Conservation (phyloP, 768 basidiomycete genomes). For the Tulasnella sp. region DNA sequence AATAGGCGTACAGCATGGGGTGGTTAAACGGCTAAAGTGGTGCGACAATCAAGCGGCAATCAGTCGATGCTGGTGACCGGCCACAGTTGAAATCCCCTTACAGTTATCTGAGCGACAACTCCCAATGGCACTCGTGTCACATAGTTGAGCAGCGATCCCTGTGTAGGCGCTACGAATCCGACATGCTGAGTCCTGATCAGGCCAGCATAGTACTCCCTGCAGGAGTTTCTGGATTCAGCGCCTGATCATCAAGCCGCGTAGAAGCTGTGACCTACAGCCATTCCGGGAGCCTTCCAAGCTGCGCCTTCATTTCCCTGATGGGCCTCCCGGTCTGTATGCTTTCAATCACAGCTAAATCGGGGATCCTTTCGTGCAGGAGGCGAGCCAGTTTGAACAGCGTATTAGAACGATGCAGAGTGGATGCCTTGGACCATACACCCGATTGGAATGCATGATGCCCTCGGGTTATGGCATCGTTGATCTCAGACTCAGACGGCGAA, state of each 20-base stretch:
- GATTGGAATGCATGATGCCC: constrained; percentile 52
- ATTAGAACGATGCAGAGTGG: constrained; percentile 47
- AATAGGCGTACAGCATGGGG: constrained; percentile 42
- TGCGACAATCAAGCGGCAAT: not conserved
- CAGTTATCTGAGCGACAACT: constrained; percentile 83
- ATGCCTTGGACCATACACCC: constrained; percentile 60
- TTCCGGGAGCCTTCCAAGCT: constrained; percentile 66
- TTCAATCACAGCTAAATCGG: constrained; percentile 53
- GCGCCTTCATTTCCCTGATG: constrained; percentile 75
- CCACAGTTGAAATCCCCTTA: constrained; percentile 23
- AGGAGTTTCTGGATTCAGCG: constrained; percentile 1
- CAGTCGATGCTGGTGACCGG: not conserved
- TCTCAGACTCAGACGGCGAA: constrained; percentile 41
- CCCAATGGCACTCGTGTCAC: constrained; percentile 71
- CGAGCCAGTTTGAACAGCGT: constrained; percentile 56
- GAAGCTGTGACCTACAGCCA: constrained; percentile 55
- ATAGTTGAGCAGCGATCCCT: constrained; percentile 69
- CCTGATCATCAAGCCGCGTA: not conserved
- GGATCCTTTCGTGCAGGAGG: constrained; percentile 43
- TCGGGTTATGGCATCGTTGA: constrained; percentile 38
- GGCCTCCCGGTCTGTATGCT: constrained; percentile 65
- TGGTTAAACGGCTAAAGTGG: constrained; percentile 68
- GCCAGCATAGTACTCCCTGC: constrained; percentile 67
- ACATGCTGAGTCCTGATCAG: constrained; percentile 57
- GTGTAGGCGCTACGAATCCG: constrained; percentile 59